A percentile compares a stretch with the other conserved stretches of the same genome.
Evolutionary conservation across 2,329 filamentous ascomycete species (phyloP).

Genomic region (Thermothelomyces thermophilus): DNA sequence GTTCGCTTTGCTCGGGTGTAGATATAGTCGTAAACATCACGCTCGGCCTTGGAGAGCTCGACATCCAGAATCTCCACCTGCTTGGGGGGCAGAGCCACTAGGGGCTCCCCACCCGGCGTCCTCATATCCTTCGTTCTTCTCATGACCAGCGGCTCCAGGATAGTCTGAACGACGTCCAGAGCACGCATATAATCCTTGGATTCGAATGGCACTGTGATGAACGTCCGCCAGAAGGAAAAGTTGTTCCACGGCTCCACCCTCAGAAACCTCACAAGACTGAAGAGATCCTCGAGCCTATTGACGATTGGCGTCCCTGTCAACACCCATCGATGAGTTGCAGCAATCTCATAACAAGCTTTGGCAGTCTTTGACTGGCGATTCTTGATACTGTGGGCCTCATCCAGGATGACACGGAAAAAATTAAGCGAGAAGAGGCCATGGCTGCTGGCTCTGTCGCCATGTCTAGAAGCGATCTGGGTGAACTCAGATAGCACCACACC

Average conservation of each 20-base stretch:
- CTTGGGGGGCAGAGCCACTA: slow-evolving; percentile 78
- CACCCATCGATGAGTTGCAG: slow-evolving; percentile 81
- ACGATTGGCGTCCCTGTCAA: slow-evolving; percentile 95
- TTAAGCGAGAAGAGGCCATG: slow-evolving; percentile 82
- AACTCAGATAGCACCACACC: slow-evolving; percentile 88
- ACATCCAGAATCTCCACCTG: slow-evolving; percentile 81
- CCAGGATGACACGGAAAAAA: slow-evolving; percentile 91
- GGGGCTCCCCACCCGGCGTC: slow-evolving; percentile 67
- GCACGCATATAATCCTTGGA: slow-evolving; percentile 90
- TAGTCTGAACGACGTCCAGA: slow-evolving; percentile 93
- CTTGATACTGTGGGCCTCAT: slow-evolving; percentile 94
- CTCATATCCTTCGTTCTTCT: slow-evolving; percentile 97
- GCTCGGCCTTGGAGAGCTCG: slow-evolving; percentile 75
- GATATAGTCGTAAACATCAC: slow-evolving; percentile 89
- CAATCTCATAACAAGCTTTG: slow-evolving; percentile 86
- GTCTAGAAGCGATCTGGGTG: slow-evolving; percentile 61
- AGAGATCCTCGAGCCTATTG: slow-evolving; percentile 89
- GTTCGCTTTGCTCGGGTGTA: slow-evolving; percentile 75
- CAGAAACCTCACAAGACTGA: slow-evolving; percentile 85
- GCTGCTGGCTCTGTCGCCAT: slow-evolving; percentile 58
- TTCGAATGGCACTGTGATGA: slow-evolving; percentile 96
- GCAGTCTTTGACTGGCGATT: slow-evolving; percentile 85
- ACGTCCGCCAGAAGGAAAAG: slow-evolving; percentile 98
- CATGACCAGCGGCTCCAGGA: slow-evolving; percentile 91
- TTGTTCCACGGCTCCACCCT: slow-evolving; percentile 97